Percentiles rank a stretch among this genome's conserved stretches.
These are phyloP conservation scores for Daldinia childiae DNA, from an alignment of 495 filamentous ascomycete species.

Conservation along the genomic window DNA sequence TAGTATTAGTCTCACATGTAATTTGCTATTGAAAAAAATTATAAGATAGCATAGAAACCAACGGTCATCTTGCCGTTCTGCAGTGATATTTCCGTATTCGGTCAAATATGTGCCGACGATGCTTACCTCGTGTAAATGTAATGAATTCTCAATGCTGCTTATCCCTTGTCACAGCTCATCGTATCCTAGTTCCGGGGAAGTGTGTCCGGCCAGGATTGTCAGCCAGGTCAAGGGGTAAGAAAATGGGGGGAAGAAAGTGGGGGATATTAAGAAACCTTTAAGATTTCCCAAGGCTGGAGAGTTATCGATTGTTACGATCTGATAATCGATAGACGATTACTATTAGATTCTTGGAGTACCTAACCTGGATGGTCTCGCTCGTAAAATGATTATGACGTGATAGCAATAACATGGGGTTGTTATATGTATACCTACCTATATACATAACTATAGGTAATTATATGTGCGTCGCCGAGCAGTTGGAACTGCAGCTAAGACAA, in stretches of 20 bases:
- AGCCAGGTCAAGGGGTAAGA: slow-evolving; percentile 30
- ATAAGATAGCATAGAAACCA: not conserved
- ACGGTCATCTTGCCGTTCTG: not conserved
- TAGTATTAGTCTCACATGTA: not conserved
- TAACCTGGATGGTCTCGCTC: not conserved
- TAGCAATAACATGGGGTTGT: slow-evolving; percentile 3
- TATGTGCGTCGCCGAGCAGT: not conserved
- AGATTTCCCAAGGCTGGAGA: slow-evolving; percentile 4
- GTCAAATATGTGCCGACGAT: slow-evolving; percentile 12
- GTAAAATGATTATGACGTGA: slow-evolving; percentile 6
- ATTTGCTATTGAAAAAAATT: not conserved
- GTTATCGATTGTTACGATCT: slow-evolving; percentile 40
- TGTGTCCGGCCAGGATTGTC: slow-evolving; percentile 38
- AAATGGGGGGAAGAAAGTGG: slow-evolving; percentile 21
- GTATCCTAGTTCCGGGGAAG: slow-evolving; percentile 42
- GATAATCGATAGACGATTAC: slow-evolving; percentile 27
- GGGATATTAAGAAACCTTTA: slow-evolving; percentile 8
- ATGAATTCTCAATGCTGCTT: not conserved
- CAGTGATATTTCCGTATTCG: slow-evolving; percentile 19
- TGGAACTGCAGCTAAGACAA: not conserved
- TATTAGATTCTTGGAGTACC: slow-evolving; percentile 9
- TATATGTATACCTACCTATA: too few species aligned
- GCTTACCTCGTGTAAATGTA: slow-evolving; percentile 20
- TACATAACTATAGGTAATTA: too few species aligned
- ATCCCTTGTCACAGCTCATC: slow-evolving; percentile 29